phyloP scores from a whole-genome alignment of 345 rosid genomes.

The Melaleuca alternifolia region DNA sequence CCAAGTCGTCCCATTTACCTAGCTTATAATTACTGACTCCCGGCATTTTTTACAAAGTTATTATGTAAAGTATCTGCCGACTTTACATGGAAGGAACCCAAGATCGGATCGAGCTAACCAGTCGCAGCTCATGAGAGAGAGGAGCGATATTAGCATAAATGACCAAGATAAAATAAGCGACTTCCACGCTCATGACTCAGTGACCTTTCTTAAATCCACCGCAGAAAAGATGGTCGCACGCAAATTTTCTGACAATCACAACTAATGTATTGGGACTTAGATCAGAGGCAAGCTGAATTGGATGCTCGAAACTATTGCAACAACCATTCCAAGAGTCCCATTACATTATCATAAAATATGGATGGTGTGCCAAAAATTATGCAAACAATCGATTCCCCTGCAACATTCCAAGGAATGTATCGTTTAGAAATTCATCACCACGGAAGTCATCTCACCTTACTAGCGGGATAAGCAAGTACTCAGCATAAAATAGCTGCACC shows the following conservation, averaged over 20 bases:
- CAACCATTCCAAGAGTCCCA: not conserved
- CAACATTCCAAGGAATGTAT: not conserved
- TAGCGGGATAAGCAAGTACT: slow-evolving; percentile 81
- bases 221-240: not conserved
- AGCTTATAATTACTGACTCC: too few species aligned
- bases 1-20: too few species aligned
- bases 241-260: not conserved
- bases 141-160: not conserved
- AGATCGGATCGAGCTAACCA: not conserved
- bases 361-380: not conserved
- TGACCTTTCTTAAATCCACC: not conserved
- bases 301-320: not conserved
- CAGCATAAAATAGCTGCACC: slow-evolving; percentile 85
- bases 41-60: too few species aligned
- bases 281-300: not conserved
- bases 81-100: too few species aligned
- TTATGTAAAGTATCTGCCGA: too few species aligned
- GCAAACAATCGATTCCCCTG: not conserved
- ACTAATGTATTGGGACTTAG: not conserved
- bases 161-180: not conserved
- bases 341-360: not conserved
- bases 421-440: not conserved
- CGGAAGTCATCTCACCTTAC: slow-evolving; percentile 32
- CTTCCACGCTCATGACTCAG: not conserved
- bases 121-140: not conserved